Conservation (phyloP, 1,139 yeast species). For the Scheffersomyces stambukii region DNA sequence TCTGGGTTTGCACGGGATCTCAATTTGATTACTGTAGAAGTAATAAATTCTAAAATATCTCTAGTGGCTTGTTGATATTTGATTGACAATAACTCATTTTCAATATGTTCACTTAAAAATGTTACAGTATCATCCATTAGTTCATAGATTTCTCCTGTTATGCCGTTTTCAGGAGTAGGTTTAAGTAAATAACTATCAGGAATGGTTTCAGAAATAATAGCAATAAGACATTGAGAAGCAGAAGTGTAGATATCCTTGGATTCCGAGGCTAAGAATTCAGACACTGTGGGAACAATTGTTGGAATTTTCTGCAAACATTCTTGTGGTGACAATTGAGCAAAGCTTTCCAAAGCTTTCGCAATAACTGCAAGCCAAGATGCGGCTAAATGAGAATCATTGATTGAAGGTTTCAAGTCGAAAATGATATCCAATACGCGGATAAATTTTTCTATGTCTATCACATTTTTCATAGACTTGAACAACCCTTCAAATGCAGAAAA, state of each 20-base stretch:
- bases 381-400: slow-evolving; percentile 78
- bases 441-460: slow-evolving; percentile 60
- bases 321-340: slow-evolving; percentile 55
- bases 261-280: slow-evolving; percentile 64
- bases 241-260: slow-evolving; percentile 64
- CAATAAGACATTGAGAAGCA: slow-evolving; percentile 83
- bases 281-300: slow-evolving; percentile 51
- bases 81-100: slow-evolving; percentile 61
- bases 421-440: slow-evolving; percentile 64
- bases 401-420: slow-evolving; percentile 74
- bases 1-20: slow-evolving; percentile 71
- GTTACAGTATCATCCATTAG: slow-evolving; percentile 50
- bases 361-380: slow-evolving; percentile 95
- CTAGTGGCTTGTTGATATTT: slow-evolving; percentile 75
- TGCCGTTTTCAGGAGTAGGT: slow-evolving; percentile 39
- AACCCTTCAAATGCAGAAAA: slow-evolving; percentile 84
- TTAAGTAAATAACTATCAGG: slow-evolving; percentile 54
- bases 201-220: slow-evolving; percentile 63
- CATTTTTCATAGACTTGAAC: slow-evolving; percentile 69
- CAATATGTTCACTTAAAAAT: slow-evolving; percentile 46
- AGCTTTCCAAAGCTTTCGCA: slow-evolving; percentile 79
- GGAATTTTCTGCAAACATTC: slow-evolving; percentile 57
- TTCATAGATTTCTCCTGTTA: slow-evolving; percentile 47
- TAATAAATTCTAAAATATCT: slow-evolving; percentile 67
- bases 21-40: slow-evolving; percentile 61